Evolutionary conservation across 2,329 filamentous ascomycete species (phyloP), one percentile per base, ranked within the genome.

Genomic region (Pseudomassariella vexata): DNA sequence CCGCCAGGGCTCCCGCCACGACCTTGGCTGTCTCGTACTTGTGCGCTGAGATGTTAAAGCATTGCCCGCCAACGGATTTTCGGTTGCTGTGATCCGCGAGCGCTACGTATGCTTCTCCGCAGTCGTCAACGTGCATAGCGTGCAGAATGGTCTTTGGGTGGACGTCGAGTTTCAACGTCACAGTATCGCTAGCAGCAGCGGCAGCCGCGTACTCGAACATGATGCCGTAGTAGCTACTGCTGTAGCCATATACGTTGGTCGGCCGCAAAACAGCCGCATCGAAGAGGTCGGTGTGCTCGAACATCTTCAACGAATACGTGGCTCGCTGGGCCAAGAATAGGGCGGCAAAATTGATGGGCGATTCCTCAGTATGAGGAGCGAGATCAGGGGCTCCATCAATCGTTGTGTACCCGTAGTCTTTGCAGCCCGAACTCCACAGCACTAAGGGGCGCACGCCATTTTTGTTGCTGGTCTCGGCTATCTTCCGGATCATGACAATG

Each of bases 61-160:
- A 55, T 34, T 67, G 51, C 0, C 60, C 62, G 4, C 42, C 46
- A 1, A 70, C 50, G 1, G 42, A 46, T 1, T 21, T 29, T 14
- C 56, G 50, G 9, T 51, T 38, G 2, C 38, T 10, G n/a, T 65
- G 52, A 17, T 52, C 46, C 0, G 65, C 67, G 3, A 72, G 49
- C 1, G 62, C 53, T 4, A 70, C 47, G 35, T 71, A 73, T 0
- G 65, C 66, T 11, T 65, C 60, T 3, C 48, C 66, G 28, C 65
- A 70, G 39, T 72, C 68, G 39, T 71, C 67, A 9, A 71, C 54
- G 37, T 72, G 67, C 22, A 62, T 53, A 4, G 58, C 62, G 36
- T 71, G 67, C 38, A 67, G 47, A 19, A 70, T 62, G 10, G 50
- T 59, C 12, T 58, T 48, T 0, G 53, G 49, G 24, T 59, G 40